These are phyloP conservation scores for Paramecium octaurelia DNA, from an alignment of 73 alveolate genomes.

Conservation along the genomic window DNA sequence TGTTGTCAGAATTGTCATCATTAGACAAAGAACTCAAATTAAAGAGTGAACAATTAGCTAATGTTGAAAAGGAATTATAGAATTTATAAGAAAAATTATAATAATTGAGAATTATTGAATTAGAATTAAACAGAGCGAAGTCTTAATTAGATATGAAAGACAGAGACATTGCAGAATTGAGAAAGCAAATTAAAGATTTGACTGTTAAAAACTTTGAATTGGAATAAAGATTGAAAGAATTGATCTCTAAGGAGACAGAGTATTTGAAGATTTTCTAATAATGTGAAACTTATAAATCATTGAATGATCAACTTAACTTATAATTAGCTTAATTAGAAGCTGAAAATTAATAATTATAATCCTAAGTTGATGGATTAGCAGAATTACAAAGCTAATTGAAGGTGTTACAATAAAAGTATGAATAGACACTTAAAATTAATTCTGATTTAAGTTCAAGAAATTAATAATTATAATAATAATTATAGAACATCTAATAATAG, in stretches of 20 bases:
- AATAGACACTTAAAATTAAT: neutral
- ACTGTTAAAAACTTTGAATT: conserved; percentile 20
- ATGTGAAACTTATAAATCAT: neutral
- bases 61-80: neutral
- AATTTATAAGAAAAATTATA: neutral
- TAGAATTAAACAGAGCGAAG: neutral
- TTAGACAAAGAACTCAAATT: neutral
- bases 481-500: neutral
- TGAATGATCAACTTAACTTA: neutral
- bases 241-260: neutral
- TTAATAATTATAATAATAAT: neutral
- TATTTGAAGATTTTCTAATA: neutral
- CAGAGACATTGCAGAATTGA: neutral
- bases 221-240: conserved; percentile 9
- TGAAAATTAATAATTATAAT: neutral
- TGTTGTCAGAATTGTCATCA: neutral
- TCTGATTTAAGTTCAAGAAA: neutral
- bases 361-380: neutral
- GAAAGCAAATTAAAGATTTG: neutral
- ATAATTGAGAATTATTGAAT: neutral
- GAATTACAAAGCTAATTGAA: neutral
- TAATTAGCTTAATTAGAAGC: neutral
- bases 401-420: neutral
- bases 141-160: neutral
- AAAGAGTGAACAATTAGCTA: neutral